These are phyloP conservation scores for Penicillium ucsense DNA, from an alignment of 495 filamentous ascomycete species.

Conservation along the genomic window DNA sequence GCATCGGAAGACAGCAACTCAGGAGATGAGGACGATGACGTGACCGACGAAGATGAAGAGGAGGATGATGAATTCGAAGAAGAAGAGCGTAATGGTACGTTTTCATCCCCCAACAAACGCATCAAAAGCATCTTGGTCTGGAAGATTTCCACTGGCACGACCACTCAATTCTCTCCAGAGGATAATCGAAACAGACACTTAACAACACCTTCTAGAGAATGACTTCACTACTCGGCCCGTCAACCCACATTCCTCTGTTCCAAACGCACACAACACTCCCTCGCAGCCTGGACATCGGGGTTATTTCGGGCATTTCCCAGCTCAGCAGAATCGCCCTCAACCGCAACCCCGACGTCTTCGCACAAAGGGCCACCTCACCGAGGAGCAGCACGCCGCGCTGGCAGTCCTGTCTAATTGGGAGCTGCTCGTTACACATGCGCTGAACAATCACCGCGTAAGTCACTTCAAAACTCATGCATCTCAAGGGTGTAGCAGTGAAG, in stretches of 20 bases:
- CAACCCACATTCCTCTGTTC: background rate
- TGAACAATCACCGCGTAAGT: constrained; percentile 25
- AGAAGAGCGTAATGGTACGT: constrained; percentile 1
- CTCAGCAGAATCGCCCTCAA: background rate
- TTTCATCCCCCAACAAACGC: background rate
- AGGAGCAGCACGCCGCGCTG: constrained; percentile 29
- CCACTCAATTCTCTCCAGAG: too few species aligned
- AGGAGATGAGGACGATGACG: too few species aligned
- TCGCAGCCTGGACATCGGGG: background rate
- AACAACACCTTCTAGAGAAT: background rate
- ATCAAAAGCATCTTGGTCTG: background rate
- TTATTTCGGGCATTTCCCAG: background rate
- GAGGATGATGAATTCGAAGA: constrained; percentile 1
- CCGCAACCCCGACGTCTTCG: constrained; percentile 8
- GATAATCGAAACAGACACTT: too few species aligned
- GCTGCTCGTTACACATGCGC: constrained; percentile 24
- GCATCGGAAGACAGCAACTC: too few species aligned
- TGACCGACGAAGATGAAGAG: background rate
- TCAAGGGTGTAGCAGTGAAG: background rate
- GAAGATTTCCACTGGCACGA: too few species aligned
- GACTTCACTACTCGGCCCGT: constrained; percentile 1
- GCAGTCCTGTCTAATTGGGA: constrained; percentile 28
- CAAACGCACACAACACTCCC: background rate
- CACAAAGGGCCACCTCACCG: constrained; percentile 9
- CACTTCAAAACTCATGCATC: background rate